Base-by-base conservation (phyloP, 73 alveolate genomes). In the Tetrahymena borealis region DNA sequence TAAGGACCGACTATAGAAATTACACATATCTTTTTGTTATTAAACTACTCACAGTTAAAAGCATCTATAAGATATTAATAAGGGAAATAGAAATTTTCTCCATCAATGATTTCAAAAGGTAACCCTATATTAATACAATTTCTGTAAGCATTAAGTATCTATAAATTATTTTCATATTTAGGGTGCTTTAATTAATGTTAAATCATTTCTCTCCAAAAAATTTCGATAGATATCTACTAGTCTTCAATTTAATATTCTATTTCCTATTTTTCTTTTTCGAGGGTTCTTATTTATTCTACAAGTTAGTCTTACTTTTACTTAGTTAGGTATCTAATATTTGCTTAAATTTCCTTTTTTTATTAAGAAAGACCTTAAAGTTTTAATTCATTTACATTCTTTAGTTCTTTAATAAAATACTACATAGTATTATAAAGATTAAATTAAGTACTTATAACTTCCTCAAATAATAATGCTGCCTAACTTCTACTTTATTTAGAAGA, bases 91-190 rank as follows among this genome's bases (percentile, higher is more conserved):
- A 94, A 37, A 41, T 42, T 33, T 15, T 94, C 96, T 0, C 96
- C 96, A 85, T 94, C 96, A 9, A 94, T 42, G 33, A 94, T 39
- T 90, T 94, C 96, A 85, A 94, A 94, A 1, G 96, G 95, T 40
- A 40, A 91, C 37, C 96, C 96, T 40, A 78, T 78, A 24, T 39
- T 20, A 1, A 94, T 90, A 32, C 39, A 91, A 11, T 91, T 33
- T 11, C 60, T 90, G 38, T 91, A 77, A 7, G 91, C 93, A 13
- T 90, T 9, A 12, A 78, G 24, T 24, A 91, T 78, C 31, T 79
- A 32, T 13, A 39, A 42, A 38, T 91, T 18, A 13, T 41, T 41
- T 16, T 5, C 16, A 36, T 8, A 5, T 32, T 40, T 32, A 37
- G 41, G 12, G 11, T 39, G 20, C 32, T n/a, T 37, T 91, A 4